Evolutionary conservation across 2,329 filamentous ascomycete species (phyloP), one percentile per base, ranked within the genome.

Genomic region (Shiraia bambusicola): DNA sequence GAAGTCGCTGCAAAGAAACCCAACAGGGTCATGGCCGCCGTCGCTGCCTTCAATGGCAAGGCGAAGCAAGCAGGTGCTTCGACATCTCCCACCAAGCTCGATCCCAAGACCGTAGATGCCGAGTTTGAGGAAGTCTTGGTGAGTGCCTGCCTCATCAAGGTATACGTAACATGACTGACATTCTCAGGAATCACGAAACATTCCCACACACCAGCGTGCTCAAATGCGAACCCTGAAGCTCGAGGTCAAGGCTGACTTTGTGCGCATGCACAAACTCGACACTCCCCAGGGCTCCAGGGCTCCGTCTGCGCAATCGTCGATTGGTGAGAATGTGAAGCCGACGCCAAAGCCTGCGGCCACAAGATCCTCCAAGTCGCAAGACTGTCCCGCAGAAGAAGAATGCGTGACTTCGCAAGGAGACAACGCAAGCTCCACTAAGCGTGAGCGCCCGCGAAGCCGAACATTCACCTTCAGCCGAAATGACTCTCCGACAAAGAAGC

Each of bases 171-270:
- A 16, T 12, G 30, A 15, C 75, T 54, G 74, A 82, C 48, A 73
- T 71, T 27, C 13, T 1, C 16, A 95, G 69, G 89, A 95, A 65
- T 83, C 91, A 13, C 81, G 92, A 50, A 95, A 97, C 59, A 95
- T 97, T 40, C 91, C 92, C 3, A 88, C 94, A 61, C 87, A 95
- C 51, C 90, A 95, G 76, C 80, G 92, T 40, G 89, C 92, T 68
- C 94, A 94, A 72, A 96, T 98, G 90, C 82, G 92, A 32, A 91
- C 84, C 42, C 75, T 98, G 46, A 89, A 88, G 49, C 80, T 88
- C 52, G 86, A 87, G 26, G 91, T 97, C 73, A 98, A 98, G 71
- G 88, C 90, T 64, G 91, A 97, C 63, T 94, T 98, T 59, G 90
- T 97, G 58, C 84, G 86, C 38, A 91, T 95, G 66, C 88, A 96